A percentile compares a stretch with the other conserved stretches of the same genome.
Evolutionary conservation across 805 yeast genomes (phyloP).

Genomic region (Wickerhamiella dianesei): DNA sequence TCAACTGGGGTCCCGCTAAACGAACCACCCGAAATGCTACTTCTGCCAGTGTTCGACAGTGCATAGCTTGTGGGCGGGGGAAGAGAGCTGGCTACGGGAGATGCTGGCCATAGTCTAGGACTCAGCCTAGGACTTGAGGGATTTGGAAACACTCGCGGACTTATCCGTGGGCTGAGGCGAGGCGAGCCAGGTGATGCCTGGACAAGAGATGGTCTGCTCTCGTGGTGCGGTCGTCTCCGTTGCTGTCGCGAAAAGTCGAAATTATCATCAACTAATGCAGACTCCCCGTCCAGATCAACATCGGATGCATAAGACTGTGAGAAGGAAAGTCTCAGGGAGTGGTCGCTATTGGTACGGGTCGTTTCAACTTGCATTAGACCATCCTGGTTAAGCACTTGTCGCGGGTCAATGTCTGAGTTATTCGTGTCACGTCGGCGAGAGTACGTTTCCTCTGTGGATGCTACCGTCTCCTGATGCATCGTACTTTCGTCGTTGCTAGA

Average conservation of each 20-base stretch:
- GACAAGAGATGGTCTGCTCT: not conserved
- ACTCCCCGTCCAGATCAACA: not conserved
- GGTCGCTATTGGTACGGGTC: not conserved
- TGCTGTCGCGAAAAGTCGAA: not conserved
- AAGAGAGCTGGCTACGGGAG: constrained; percentile 4
- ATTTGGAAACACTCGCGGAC: constrained; percentile 7
- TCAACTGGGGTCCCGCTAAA: not conserved
- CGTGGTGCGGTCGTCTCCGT: not conserved
- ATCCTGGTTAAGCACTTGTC: not conserved
- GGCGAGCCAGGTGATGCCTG: constrained; percentile 1
- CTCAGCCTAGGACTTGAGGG: constrained; percentile 1
- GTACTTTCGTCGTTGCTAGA: not conserved
- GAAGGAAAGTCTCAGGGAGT: not conserved
- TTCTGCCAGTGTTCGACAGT: not conserved
- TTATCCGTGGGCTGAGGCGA: constrained; percentile 6
- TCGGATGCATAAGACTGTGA: not conserved
- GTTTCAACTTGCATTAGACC: not conserved
- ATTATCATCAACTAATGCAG: not conserved
- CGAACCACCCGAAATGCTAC: not conserved
- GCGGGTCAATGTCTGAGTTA: not conserved
- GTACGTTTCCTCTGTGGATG: not conserved
- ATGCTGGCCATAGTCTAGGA: constrained; percentile 11
- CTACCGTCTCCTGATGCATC: not conserved
- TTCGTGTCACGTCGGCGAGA: not conserved
- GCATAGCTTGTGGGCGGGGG: not conserved